Base-by-base conservation (phyloP, 176 grass and related monocot genomes). In the Phragmites australis region DNA sequence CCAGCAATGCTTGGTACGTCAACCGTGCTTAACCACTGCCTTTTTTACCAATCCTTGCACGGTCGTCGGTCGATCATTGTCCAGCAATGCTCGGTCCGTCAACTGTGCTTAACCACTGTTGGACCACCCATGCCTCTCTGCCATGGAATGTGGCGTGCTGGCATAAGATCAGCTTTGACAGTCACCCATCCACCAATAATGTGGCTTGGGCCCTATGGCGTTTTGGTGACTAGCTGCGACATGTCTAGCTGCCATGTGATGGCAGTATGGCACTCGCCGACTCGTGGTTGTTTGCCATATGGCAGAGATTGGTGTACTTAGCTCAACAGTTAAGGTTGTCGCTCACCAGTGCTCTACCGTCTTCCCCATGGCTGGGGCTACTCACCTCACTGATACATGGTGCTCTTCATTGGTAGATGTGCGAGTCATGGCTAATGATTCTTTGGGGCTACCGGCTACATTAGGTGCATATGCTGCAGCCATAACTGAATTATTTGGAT, bases 131-230 rank as follows among this genome's bases (percentile, higher is more conserved):
- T 68, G 50, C 16, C 50, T n/a, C 9, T 55, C 15, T 49, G 15
- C 73, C 51, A 27, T 12, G 44, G 29, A 84, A 77, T 68, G n/a
- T 26, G 14, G 9, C 63, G 53, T 68, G 27, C 72, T 39, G 10
- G 40, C 53, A 57, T 65, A 29, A 23, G 9, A 45, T 34, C 50
- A 19, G 40, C 52, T 67, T 47, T 67, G 37, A n/a, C 59, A 83
- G 27, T 67, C 26, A 26, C 62, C 82, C 26, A 76, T 25, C 34
- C 61, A 84, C 21, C 40, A 23, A 19, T 32, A 75, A 18, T 58
- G 51, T 39, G 9, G 49, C 14, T 52, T 64, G 43, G 68, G 3
- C 29, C 6, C 72, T 76, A 44, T 23, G 5, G 41, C 45, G 49
- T 22, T 9, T 44, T 31, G 9, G 19, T 56, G 40, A 43, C 15